phyloP scores from a whole-genome alignment of 2,329 filamentous ascomycete species.

The Paecilomyces sp. region DNA sequence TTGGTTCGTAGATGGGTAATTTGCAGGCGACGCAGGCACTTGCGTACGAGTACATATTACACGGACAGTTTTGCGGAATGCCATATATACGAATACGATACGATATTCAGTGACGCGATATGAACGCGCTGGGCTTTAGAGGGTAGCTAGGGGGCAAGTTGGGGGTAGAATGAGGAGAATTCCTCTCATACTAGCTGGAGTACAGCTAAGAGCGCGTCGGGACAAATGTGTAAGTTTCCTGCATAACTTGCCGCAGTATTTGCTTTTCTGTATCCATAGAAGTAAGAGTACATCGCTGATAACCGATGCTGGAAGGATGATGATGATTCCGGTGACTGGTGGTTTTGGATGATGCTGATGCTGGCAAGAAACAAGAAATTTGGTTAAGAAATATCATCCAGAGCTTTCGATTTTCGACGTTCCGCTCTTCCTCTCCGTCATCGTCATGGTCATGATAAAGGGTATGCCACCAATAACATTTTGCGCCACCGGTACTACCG shows the following conservation, averaged over 20 bases:
- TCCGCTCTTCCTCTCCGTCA: not conserved
- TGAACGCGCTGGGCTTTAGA: not conserved
- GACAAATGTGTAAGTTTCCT: not conserved
- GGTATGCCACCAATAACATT: not conserved
- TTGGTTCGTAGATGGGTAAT: too few species aligned
- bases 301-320: not conserved
- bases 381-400: constrained; percentile 1
- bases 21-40: too few species aligned
- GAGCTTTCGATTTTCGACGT: not conserved
- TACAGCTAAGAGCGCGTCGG: not conserved
- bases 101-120: not conserved
- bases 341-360: not conserved
- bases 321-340: not conserved
- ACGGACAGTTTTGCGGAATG: not conserved
- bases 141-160: not conserved
- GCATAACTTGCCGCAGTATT: not conserved
- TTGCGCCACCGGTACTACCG: constrained; percentile 2
- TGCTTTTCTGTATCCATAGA: not conserved
- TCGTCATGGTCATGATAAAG: not conserved
- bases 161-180: not conserved
- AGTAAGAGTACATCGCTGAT: not conserved
- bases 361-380: not conserved
- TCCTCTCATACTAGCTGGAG: not conserved
- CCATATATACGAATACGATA: not conserved
- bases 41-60: not conserved